phyloP scores from a whole-genome alignment of 2,329 filamentous ascomycete species.

The Elsinoe ampelina region DNA sequence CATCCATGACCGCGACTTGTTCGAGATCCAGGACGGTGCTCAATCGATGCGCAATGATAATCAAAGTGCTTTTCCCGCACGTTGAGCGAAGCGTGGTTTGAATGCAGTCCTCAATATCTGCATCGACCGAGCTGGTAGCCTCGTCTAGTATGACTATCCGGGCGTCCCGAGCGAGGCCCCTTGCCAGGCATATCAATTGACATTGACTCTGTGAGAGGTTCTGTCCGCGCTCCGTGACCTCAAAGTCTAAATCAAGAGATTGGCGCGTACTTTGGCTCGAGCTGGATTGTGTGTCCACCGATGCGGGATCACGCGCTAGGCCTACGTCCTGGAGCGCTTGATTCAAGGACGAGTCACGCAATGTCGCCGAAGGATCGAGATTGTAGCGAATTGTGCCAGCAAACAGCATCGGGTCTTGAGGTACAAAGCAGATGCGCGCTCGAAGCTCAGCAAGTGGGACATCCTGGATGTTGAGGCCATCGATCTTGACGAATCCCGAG shows the following conservation, averaged over 20 bases:
- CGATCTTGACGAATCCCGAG: conserved; percentile 39
- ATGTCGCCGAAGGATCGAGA: conserved; percentile 57
- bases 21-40: conserved; percentile 48
- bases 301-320: conserved; percentile 33
- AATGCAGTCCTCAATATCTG: conserved; percentile 17
- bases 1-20: conserved; percentile 43
- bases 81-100: conserved; percentile 34
- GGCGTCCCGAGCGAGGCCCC: conserved; percentile 50
- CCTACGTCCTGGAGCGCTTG: conserved; percentile 70
- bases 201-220: conserved; percentile 56
- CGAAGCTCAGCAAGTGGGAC: conserved; percentile 67
- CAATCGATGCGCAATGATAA: conserved; percentile 48
- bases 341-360: conserved; percentile 45
- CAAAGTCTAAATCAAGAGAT: conserved; percentile 44
- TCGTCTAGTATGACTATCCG: conserved; percentile 41
- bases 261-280: conserved; percentile 58
- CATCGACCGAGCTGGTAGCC: conserved; percentile 27
- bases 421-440: conserved; percentile 65
- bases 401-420: conserved; percentile 77
- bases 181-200: conserved; percentile 53
- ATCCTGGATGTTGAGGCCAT: conserved; percentile 52
- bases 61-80: conserved; percentile 50
- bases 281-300: conserved; percentile 71
- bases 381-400: conserved; percentile 70
- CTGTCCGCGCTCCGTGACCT: conserved; percentile 50